A percentile compares a stretch with the other conserved stretches of the same genome.
phyloP scores from a whole-genome alignment of 176 grass and related monocot genomes.

The Puya raimondii region DNA sequence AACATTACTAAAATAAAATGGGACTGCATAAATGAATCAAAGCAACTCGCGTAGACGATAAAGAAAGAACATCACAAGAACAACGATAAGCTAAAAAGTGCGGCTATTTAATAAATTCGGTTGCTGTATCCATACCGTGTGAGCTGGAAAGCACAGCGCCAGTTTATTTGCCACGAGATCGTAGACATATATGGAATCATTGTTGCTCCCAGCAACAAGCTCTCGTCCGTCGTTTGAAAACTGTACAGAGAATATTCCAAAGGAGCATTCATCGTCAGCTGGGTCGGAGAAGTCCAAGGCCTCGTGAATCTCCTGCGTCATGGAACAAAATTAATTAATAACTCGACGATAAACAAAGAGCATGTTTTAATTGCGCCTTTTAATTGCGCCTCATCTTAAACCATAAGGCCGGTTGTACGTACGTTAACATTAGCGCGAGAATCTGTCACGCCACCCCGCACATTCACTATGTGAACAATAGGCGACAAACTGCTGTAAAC shows the following conservation, averaged over 20 bases:
- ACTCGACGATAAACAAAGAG: not conserved
- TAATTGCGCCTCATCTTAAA: not conserved
- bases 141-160: constrained; percentile 44
- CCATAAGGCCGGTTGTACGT: constrained; percentile 21
- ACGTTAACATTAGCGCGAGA: constrained; percentile 81
- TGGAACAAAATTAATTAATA: not conserved
- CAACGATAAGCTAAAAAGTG: not conserved
- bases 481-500: constrained; percentile 75
- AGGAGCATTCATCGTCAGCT: constrained; percentile 30
- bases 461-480: constrained; percentile 78
- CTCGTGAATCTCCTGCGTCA: constrained; percentile 79
- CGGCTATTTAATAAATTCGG: not conserved
- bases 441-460: constrained; percentile 40
- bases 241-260: constrained; percentile 89
- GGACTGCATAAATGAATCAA: too few relatives aligned
- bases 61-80: too few relatives aligned
- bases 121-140: constrained; percentile 32
- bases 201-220: constrained; percentile 71
- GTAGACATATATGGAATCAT: constrained; percentile 75
- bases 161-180: constrained; percentile 80
- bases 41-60: too few relatives aligned
- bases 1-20: too few relatives aligned
- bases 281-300: constrained; percentile 47
- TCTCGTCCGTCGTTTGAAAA: constrained; percentile 86
- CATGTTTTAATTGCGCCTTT: not conserved